phyloP scores from a whole-genome alignment of 2,329 filamentous ascomycete species.

The Shiraia sp. region DNA sequence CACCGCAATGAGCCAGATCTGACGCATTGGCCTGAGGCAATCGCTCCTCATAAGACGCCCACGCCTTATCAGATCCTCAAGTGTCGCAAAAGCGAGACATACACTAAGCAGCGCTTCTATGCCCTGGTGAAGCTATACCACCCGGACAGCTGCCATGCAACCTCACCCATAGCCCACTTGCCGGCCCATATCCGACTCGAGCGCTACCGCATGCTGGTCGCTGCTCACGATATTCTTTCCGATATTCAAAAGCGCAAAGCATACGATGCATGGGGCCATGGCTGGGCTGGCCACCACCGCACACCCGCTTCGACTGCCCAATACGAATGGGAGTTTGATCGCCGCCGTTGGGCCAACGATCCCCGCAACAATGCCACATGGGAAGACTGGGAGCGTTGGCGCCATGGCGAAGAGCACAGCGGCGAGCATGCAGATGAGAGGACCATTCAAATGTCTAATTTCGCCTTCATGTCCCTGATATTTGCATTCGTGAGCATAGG shows the following conservation, averaged over 20 bases:
- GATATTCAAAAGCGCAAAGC: slow-evolving; percentile 75
- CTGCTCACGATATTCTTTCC: slow-evolving; percentile 85
- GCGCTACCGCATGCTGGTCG: slow-evolving; percentile 84
- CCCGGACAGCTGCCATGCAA: slow-evolving; percentile 66
- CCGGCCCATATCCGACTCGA: slow-evolving; percentile 72
- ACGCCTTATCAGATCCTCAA: slow-evolving; percentile 92
- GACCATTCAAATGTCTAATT: slow-evolving; percentile 74
- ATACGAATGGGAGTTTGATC: slow-evolving; percentile 31
- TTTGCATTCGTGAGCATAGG: slow-evolving; percentile 70
- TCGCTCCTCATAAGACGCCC: slow-evolving; percentile 53
- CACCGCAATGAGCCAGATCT: slow-evolving; percentile 25
- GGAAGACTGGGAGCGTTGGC: slow-evolving; percentile 87
- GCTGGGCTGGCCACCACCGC: slow-evolving; percentile 64
- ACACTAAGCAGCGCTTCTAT: slow-evolving; percentile 84
- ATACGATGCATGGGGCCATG: slow-evolving; percentile 81
- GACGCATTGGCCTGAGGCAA: slow-evolving; percentile 37
- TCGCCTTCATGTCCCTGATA: slow-evolving; percentile 75
- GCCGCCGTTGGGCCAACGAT: slow-evolving; percentile 42
- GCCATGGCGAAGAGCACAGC: slow-evolving; percentile 31
- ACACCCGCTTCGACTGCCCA: slow-evolving; percentile 22
- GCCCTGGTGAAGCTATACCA: slow-evolving; percentile 95
- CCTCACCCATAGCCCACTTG: slow-evolving; percentile 47
- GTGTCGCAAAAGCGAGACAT: slow-evolving; percentile 64
- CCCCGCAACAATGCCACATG: slow-evolving; percentile 82
- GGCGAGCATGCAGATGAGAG: slow-evolving; percentile 45